Evolutionary conservation across 2,329 filamentous ascomycete species (phyloP).

Genomic region (Colletotrichum lini): DNA sequence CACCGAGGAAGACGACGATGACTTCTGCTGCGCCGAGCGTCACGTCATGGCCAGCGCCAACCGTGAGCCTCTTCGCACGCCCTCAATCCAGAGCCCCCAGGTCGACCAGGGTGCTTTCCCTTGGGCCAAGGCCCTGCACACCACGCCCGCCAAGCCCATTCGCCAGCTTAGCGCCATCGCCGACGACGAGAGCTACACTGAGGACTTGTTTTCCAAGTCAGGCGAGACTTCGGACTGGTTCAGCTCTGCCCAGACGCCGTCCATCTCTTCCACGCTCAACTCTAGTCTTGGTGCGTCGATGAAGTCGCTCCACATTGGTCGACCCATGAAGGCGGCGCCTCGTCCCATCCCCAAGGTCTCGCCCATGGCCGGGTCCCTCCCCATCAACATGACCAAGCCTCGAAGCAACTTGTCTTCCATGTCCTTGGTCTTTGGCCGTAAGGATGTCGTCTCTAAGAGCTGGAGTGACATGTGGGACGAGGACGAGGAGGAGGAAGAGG

Average conservation of each 20-base stretch:
- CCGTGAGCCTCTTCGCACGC: conserved; percentile 94
- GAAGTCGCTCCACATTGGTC: conserved; percentile 76
- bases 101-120: conserved; percentile 89
- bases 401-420: conserved; percentile 77
- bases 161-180: conserved; percentile 91
- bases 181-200: conserved; percentile 82
- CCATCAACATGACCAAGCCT: conserved; percentile 85
- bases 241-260: conserved; percentile 82
- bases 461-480: conserved; percentile 99
- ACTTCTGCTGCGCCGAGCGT: conserved; percentile 89
- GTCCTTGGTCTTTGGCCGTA: conserved; percentile 84
- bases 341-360: conserved; percentile 68
- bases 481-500: conserved; percentile 82
- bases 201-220: conserved; percentile 88
- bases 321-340: conserved; percentile 57
- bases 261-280: conserved; percentile 86
- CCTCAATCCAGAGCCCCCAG: conserved; percentile 91
- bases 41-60: conserved; percentile 87
- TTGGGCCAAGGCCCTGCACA: conserved; percentile 92
- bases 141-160: conserved; percentile 77
- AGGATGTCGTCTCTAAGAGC: conserved; percentile 92
- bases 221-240: conserved; percentile 83
- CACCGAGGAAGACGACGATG: conserved; percentile 90
- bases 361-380: conserved; percentile 77
- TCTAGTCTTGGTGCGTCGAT: conserved; percentile 87